These are phyloP conservation scores for Microbotryomycetes sp. DNA, from an alignment of 1,284 basidiomycete species.

Conservation along the genomic window DNA sequence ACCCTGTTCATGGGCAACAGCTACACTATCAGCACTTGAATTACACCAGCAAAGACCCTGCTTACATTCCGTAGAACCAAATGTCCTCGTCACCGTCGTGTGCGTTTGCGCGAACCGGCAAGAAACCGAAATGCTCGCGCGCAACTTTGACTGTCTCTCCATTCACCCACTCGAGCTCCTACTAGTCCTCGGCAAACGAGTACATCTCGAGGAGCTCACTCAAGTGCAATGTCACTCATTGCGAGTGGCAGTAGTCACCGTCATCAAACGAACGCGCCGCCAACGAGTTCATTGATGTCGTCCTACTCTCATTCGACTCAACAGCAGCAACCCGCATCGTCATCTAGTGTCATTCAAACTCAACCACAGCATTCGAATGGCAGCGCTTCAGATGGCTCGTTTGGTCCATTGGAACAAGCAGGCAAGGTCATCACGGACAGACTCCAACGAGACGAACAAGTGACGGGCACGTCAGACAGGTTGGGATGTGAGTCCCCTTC, in stretches of 20 bases:
- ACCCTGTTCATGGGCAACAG: too few species aligned
- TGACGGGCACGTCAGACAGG: constrained; percentile 18
- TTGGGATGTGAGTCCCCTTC: constrained; percentile 14
- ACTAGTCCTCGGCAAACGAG: too few species aligned
- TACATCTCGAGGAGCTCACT: too few species aligned
- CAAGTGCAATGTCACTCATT: too few species aligned
- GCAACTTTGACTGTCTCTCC: too few species aligned
- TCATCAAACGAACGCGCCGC: neutral
- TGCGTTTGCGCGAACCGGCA: too few species aligned
- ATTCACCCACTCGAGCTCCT: too few species aligned
- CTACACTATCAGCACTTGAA: too few species aligned
- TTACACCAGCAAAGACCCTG: too few species aligned
- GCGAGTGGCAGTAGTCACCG: neutral
- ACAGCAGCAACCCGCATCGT: neutral
- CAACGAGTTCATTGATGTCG: neutral
- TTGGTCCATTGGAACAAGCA: constrained; percentile 18
- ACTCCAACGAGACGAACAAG: constrained; percentile 19
- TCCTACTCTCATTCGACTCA: neutral
- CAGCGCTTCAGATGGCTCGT: constrained; percentile 12
- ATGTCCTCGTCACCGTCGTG: too few species aligned
- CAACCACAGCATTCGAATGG: neutral
- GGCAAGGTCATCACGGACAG: constrained; percentile 24
- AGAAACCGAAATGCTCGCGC: too few species aligned
- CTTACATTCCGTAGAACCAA: too few species aligned
- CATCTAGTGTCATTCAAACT: neutral